phyloP scores from a whole-genome alignment of 225 moss, liverwort and hornwort species.

The Neckera pumila region DNA sequence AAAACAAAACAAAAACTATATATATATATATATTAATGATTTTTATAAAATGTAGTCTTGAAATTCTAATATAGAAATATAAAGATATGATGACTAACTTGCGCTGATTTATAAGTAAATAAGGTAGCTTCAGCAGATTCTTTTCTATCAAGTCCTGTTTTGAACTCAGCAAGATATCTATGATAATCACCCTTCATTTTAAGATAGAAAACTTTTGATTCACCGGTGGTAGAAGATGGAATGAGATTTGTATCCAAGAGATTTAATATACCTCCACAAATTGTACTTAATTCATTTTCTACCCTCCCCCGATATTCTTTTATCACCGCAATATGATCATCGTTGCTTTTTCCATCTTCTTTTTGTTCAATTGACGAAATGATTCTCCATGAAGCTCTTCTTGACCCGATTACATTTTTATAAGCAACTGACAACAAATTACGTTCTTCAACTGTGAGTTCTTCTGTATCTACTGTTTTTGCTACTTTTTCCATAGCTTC shows the following conservation, averaged over 20 bases:
- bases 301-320: conserved; percentile 36
- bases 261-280: conserved; percentile 37
- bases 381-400: conserved; percentile 53
- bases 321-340: conserved; percentile 1
- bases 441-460: conserved; percentile 36
- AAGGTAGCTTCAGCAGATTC: conserved; percentile 48
- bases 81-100: background rate
- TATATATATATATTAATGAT: no score
- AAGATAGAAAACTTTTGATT: conserved; percentile 53
- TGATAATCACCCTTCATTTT: conserved; percentile 63
- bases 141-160: conserved; percentile 31
- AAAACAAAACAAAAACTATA: no score
- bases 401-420: conserved; percentile 50
- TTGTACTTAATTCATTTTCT: conserved; percentile 28
- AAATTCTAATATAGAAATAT: background rate
- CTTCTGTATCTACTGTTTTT: conserved; percentile 28
- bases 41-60: rapidly evolving
- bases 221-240: conserved; percentile 24
- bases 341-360: conserved; percentile 31
- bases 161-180: conserved; percentile 49
- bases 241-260: conserved; percentile 46
- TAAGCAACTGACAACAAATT: conserved; percentile 50
- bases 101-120: conserved; percentile 42
- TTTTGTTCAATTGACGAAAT: conserved; percentile 53
- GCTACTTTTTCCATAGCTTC: conserved; percentile 60